A percentile compares a stretch with the other conserved stretches of the same genome.
phyloP scores from a whole-genome alignment of 495 filamentous ascomycete genomes.

The Penicillium crystallinum region DNA sequence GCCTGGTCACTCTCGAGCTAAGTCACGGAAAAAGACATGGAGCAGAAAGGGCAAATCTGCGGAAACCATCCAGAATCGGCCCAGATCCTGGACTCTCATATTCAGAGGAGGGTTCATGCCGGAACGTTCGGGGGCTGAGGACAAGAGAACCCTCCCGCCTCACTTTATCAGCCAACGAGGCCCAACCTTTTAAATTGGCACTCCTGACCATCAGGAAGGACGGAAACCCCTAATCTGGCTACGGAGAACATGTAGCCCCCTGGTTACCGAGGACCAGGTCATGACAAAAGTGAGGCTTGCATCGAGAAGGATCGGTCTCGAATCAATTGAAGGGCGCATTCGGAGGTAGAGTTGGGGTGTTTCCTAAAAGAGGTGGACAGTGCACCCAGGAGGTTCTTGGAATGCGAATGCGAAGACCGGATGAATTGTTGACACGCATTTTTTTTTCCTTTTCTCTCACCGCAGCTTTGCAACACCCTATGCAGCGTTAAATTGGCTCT shows the following conservation, averaged over 20 bases:
- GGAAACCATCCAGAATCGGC: neutral
- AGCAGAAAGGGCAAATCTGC: neutral
- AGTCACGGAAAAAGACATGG: neutral
- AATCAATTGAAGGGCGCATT: slow-evolving; percentile 7
- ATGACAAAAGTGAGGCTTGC: slow-evolving; percentile 26
- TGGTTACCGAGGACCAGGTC: neutral
- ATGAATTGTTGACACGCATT: slow-evolving; percentile 6
- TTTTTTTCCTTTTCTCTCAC: slow-evolving; percentile 2
- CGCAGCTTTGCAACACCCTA: slow-evolving; percentile 5
- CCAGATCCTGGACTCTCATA: slow-evolving; percentile 1
- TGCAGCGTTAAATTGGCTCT: slow-evolving; percentile 26
- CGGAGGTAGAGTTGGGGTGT: neutral
- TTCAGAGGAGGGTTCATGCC: slow-evolving; percentile 12
- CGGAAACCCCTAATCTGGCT: neutral
- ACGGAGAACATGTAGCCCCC: neutral
- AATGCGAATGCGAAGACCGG: neutral
- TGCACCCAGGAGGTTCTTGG: neutral
- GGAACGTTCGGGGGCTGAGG: slow-evolving; percentile 18
- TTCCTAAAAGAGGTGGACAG: neutral
- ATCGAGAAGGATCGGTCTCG: slow-evolving; percentile 6
- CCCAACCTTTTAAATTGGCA: slow-evolving; percentile 34
- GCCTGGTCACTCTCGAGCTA: neutral
- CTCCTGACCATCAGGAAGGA: neutral
- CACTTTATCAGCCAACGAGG: slow-evolving; percentile 33
- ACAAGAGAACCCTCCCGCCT: slow-evolving; percentile 27